Evolutionary conservation across 164 flowering plant genomes (phyloP).

Genomic region (Protea cynaroides): DNA sequence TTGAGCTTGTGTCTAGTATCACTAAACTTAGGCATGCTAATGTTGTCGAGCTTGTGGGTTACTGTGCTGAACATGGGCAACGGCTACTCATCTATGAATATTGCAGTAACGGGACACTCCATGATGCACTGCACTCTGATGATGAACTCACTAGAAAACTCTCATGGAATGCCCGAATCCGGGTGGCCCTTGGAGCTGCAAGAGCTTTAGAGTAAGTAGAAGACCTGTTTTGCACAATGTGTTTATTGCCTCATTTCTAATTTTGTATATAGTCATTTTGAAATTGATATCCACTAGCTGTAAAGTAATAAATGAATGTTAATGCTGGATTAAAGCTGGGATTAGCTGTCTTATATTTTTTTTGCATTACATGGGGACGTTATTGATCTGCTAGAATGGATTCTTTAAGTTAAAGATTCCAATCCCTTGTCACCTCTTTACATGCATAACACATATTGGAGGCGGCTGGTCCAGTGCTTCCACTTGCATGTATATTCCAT

Average conservation of each 20-base stretch:
- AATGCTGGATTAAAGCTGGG: not conserved
- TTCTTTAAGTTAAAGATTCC: not conserved
- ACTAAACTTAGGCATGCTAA: conserved; percentile 75
- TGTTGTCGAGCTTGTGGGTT: conserved; percentile 86
- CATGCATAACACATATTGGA: not conserved
- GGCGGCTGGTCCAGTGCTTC: too few species aligned
- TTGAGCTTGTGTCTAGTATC: conserved; percentile 69
- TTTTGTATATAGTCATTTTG: conserved; percentile 1
- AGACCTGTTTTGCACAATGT: not conserved
- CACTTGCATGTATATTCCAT: too few species aligned
- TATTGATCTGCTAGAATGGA: not conserved
- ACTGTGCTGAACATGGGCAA: conserved; percentile 85
- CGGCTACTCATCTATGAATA: conserved; percentile 77
- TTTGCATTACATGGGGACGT: not conserved
- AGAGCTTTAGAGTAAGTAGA: conserved; percentile 82
- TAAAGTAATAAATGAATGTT: not conserved
- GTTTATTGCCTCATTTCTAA: not conserved
- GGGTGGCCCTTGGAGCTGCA: conserved; percentile 94
- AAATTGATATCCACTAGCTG: not conserved
- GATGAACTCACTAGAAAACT: conserved; percentile 55
- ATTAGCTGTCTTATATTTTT: not conserved
- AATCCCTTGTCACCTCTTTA: not conserved
- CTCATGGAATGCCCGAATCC: conserved; percentile 78
- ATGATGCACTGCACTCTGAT: conserved; percentile 73
- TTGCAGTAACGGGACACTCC: conserved; percentile 72